phyloP scores from a whole-genome alignment of 2,329 filamentous ascomycete genomes.

The Microcyclospora pomicola region DNA sequence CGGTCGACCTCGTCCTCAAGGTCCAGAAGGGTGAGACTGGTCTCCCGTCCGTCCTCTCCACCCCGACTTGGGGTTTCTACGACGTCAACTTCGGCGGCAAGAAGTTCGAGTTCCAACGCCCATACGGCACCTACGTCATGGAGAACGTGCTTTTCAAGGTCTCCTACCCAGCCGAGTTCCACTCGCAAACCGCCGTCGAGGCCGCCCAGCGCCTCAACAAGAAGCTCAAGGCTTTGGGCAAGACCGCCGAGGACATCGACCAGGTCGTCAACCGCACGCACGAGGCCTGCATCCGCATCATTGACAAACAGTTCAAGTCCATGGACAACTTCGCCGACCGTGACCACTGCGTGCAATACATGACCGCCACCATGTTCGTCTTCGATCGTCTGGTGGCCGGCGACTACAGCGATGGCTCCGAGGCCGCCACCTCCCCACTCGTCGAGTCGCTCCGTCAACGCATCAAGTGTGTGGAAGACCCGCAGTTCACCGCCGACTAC shows the following conservation, averaged over 20 bases:
- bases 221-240: slow-evolving; percentile 70
- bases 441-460: slow-evolving; percentile 85
- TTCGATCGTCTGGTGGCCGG: slow-evolving; percentile 86
- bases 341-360: slow-evolving; percentile 99
- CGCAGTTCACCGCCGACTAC: slow-evolving; percentile 80
- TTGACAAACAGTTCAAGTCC: slow-evolving; percentile 99
- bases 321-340: slow-evolving; percentile 99
- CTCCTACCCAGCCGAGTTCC: slow-evolving; percentile 95
- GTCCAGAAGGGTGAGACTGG: slow-evolving; percentile 89
- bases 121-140: slow-evolving; percentile 98
- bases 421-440: slow-evolving; percentile 78
- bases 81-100: slow-evolving; percentile 95
- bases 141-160: slow-evolving; percentile 99
- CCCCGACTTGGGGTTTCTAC: slow-evolving; percentile 95
- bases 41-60: slow-evolving; percentile 81
- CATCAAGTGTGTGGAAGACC: slow-evolving; percentile 94
- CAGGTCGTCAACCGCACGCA: slow-evolving; percentile 87
- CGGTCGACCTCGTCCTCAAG: slow-evolving; percentile 95
- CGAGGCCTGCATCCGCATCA: slow-evolving; percentile 96
- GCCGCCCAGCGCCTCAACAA: slow-evolving; percentile 78
- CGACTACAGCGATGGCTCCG: slow-evolving; percentile 85
- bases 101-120: slow-evolving; percentile 88
- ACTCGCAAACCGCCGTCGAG: slow-evolving; percentile 96
- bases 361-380: slow-evolving; percentile 90
- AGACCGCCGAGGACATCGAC: slow-evolving; percentile 89